These are phyloP conservation scores for Penicillium riverlandense DNA, from an alignment of 495 filamentous ascomycete genomes.

Conservation along the genomic window DNA sequence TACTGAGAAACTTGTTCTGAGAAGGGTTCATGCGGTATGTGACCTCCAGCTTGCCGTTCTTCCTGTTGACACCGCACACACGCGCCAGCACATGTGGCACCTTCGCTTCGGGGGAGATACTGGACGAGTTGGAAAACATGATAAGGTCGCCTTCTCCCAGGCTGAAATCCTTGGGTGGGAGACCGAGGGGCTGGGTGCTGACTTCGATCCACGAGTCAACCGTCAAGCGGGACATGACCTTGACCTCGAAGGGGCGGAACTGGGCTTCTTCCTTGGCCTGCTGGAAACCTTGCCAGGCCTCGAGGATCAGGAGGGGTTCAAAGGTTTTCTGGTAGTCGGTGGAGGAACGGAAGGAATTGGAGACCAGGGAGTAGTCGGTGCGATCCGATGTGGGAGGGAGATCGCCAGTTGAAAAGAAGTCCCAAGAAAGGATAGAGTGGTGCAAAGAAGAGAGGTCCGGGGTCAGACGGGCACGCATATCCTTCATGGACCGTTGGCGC, in stretches of 20 bases:
- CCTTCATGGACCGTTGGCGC: constrained; percentile 69
- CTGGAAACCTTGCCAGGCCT: constrained; percentile 93
- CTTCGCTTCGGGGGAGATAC: constrained; percentile 52
- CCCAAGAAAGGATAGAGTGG: constrained; percentile 80
- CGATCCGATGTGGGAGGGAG: constrained; percentile 66
- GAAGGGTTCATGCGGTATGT: constrained; percentile 73
- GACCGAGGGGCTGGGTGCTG: constrained; percentile 65
- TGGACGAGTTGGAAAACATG: constrained; percentile 64
- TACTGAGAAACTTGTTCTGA: constrained; percentile 40
- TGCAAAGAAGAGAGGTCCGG: constrained; percentile 85
- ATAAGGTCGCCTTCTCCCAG: constrained; percentile 84
- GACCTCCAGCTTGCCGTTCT: constrained; percentile 71
- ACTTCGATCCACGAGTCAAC: constrained; percentile 93
- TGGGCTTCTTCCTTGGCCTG: constrained; percentile 79
- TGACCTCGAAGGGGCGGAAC: constrained; percentile 73
- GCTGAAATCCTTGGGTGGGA: constrained; percentile 60
- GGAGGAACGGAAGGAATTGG: constrained; percentile 67
- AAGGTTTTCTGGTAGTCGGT: constrained; percentile 81
- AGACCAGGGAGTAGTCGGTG: constrained; percentile 65
- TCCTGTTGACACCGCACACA: constrained; percentile 68
- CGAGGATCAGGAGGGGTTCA: constrained; percentile 81
- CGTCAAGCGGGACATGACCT: constrained; percentile 73
- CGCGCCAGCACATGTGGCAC: constrained; percentile 80
- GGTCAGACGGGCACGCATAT: constrained; percentile 86
- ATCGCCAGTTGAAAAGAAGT: constrained; percentile 81